Conservation (phyloP, 192 early-diverging fungal species). For the Lobosporangium transversale region DNA sequence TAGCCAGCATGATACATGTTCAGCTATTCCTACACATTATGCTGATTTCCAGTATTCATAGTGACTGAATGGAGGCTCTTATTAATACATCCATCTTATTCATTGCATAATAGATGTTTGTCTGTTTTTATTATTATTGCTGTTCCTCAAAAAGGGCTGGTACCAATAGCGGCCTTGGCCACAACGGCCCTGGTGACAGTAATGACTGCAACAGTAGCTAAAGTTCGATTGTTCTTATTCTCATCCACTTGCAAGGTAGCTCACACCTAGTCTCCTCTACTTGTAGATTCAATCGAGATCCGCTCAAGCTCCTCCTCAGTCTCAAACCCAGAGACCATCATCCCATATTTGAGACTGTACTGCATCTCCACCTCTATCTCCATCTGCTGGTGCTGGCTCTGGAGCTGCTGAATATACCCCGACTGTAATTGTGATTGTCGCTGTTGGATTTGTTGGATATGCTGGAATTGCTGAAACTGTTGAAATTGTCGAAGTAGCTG, state of each 20-base stretch:
- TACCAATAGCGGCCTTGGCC: not conserved
- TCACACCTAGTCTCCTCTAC: too few relatives aligned
- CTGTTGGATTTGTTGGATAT: slow-evolving; percentile 15
- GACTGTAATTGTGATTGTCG: not conserved
- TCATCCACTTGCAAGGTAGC: too few relatives aligned
- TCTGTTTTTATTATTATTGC: too few relatives aligned
- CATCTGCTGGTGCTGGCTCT: slow-evolving; percentile 1
- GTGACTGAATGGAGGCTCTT: too few relatives aligned
- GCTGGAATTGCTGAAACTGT: slow-evolving; percentile 11
- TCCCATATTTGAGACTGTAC: too few relatives aligned
- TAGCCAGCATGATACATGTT: too few relatives aligned
- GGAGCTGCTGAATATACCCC: slow-evolving; percentile 1
- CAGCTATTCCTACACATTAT: too few relatives aligned
- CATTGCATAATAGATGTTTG: too few relatives aligned
- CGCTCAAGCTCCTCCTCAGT: slow-evolving; percentile 27
- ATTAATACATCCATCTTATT: too few relatives aligned
- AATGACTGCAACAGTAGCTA: slow-evolving; percentile 1
- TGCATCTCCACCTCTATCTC: not conserved
- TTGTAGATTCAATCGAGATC: slow-evolving; percentile 26
- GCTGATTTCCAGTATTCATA: too few relatives aligned
- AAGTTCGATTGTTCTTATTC: not conserved
- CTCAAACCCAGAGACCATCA: slow-evolving; percentile 3
- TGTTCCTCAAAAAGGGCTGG: too few relatives aligned
- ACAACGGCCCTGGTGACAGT: slow-evolving; percentile 4
- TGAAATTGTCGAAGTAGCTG: slow-evolving; percentile 5